Evolutionary conservation across 2,329 filamentous ascomycete species (phyloP), one percentile per base, ranked within the genome.

Genomic region (Fusarium azukiicola): DNA sequence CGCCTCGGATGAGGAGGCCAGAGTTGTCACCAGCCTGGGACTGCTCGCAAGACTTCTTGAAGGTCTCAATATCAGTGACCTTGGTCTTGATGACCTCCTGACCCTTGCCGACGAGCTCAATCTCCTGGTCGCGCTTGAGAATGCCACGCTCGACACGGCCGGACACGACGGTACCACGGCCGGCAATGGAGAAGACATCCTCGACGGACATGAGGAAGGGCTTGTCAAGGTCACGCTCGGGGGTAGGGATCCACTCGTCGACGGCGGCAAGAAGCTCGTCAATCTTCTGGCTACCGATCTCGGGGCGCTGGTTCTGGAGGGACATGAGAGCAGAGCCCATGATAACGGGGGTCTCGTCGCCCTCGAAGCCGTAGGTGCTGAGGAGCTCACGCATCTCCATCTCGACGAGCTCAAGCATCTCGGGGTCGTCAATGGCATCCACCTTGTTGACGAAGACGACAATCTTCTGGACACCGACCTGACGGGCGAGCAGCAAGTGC

Each of bases 371-470:
- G 89, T 99, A 99, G 84, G 94, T 95, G 85, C 86, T 94, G 76
- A 99, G 95, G 72, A 99, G 95, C 91, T 99, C 98, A 86, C 98
- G 96, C 98, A 99, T 99, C 92, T 99, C 98, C 96, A 99, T 98
- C 94, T 99, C 98, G 87, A 99, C 98, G 75, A 99, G 96, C 91
- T 99, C 98, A 94, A 99, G 94, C 98, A 99, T 99, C 91, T 99
- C 98, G 78, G 96, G 96, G 91, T 99, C 98, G 84, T 99, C 97
- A 79, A 99, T 94, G 81, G 97, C 96, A 88, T 99, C 98, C 87
- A 99, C 93, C 94, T 99, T 99, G 96, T 99, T 99, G 90, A 99
- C 98, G 88, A 99, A 99, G 84, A 99, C 98, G 80, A 99, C 98
- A 82, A 99, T 97, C 90, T 95, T 96, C 92, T 99, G 96, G 82